Evolutionary conservation across 2,329 filamentous ascomycete genomes (phyloP), one percentile per base, ranked within the genome.

Genomic region (Trichoderma endophyticum): DNA sequence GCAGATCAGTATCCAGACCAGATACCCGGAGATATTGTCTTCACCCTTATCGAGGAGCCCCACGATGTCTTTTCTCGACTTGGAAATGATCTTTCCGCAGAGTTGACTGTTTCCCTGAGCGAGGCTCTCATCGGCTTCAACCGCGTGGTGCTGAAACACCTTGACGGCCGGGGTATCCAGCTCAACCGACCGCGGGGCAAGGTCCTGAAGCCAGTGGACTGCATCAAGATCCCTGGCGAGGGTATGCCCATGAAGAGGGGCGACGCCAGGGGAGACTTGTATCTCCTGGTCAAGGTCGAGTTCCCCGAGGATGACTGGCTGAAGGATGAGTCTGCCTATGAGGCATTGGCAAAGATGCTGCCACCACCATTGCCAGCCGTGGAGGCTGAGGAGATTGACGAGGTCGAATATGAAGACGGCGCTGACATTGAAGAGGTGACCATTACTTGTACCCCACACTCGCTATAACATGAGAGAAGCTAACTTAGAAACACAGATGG

Each of bases 211-310:
- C 95, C 96, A 0, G 92, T 91, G 30, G 93, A 99, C 79, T 89
- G 95, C 8, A 86, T 99, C 77, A 97, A 94, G 84, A 85, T 99
- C 1, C 82, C 87, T 2, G 94, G 94, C 30, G 96, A 99, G 84
- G 96, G 96, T 73, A 99, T 99, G 96, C 96, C 96, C 2, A 82
- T 91, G 76, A 98, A 98, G 87, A 90, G 91, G 71, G 93, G 91
- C 74, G 96, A 99, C 51, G 79, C 84, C 5, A 94, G 90, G 79
- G 96, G 96, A 57, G 94, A 98, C 78, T 84, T 99, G 21, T 99
- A 95, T 82, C 86, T 99, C 56, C 84, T 92, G 48, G 91, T 98
- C 75, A 91, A 96, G 77, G 88, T 99, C 74, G 88, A 93, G 70
- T 98, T 98, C 84, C 96, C 96, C 3, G 90, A 95, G 76, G 90